A percentile compares a stretch with the other conserved stretches of the same genome.
Evolutionary conservation across 2,329 filamentous ascomycete species (phyloP).

Genomic region (Colletotrichum tofieldiae): DNA sequence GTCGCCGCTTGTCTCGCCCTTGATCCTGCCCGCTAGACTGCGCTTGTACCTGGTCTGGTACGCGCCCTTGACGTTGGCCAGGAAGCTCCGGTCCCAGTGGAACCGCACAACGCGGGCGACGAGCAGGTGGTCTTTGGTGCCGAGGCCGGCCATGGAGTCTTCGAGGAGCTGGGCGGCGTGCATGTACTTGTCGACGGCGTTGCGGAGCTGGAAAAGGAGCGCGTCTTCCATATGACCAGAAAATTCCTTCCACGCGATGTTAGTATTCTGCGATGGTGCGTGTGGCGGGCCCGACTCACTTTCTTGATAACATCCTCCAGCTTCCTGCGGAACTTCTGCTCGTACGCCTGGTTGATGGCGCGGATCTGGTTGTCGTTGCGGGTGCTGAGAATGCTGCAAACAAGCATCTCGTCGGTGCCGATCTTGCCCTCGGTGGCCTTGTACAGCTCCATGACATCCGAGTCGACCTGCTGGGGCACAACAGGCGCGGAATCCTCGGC

Average conservation of each 20-base stretch:
- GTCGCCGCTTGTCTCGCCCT: constrained; percentile 88
- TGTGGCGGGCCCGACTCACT: constrained; percentile 56
- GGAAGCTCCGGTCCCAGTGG: constrained; percentile 85
- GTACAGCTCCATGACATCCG: constrained; percentile 84
- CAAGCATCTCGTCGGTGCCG: constrained; percentile 81
- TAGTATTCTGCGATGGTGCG: neutral
- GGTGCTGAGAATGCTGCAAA: constrained; percentile 83
- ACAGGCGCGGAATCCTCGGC: constrained; percentile 85
- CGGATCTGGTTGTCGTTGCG: constrained; percentile 88
- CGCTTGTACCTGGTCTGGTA: constrained; percentile 81
- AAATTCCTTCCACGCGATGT: constrained; percentile 72
- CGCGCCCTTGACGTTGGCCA: constrained; percentile 84
- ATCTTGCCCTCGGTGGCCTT: constrained; percentile 81
- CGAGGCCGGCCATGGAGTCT: constrained; percentile 86
- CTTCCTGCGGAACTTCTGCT: constrained; percentile 77
- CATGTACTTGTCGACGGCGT: constrained; percentile 85
- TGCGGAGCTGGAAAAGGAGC: constrained; percentile 83
- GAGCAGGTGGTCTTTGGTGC: constrained; percentile 88
- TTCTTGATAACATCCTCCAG: constrained; percentile 83
- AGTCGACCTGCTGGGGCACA: constrained; percentile 80
- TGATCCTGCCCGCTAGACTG: constrained; percentile 79
- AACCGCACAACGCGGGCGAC: constrained; percentile 83
- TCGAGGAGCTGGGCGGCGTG: constrained; percentile 89
- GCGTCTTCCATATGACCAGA: constrained; percentile 93
- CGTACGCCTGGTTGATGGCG: constrained; percentile 84